Evolutionary conservation across 352 stramenopile genomes (phyloP), one percentile per base, ranked within the genome.

Genomic region (Ophiocytium majus): DNA sequence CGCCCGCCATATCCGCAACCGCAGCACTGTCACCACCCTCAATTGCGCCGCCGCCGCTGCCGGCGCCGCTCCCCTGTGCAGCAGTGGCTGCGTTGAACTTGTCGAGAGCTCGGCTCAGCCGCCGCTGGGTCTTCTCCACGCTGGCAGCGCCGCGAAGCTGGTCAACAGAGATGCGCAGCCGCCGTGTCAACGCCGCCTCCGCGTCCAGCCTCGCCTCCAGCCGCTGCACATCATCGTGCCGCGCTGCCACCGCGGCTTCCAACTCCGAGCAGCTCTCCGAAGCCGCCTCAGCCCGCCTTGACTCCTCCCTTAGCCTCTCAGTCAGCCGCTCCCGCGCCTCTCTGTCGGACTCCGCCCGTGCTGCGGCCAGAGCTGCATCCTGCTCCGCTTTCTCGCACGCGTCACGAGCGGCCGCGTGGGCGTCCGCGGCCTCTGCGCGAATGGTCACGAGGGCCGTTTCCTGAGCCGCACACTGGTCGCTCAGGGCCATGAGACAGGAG

Each of bases 61-160:
- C 43, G 43, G 5, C 43, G 43, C 43, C 43, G 43, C 43, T 14
- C 43, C 5, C 43, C 43, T 14, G 5, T 14, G 43, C 5, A 5
- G 43, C 43, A n/a, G 80, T 84, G n/a, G 79, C 63, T 5, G 63
- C 71, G 81, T 84, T 84, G 81, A 84, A 84, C 28, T 37, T 80
- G 31, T 84, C 81, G 23, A 84, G 71, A 34, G 81, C 81, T 43
- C 64, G 36, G 37, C 80, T n/a, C 19, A 84, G 81, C 31, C 81
- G 81, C 49, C 66, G 78, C 28, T 84, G 36, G 0, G 81, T 84
- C 35, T 33, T 37, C 37, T 84, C 81, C 81, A 84, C 1, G 81
- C 43, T 57, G 5, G 43, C 43, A 14, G 43, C 43, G 5, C 5
- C 5, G 43, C 43, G 43, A 5, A 57, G 43, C 43, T 57, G 43